A percentile compares a stretch with the other conserved stretches of the same genome.
These are phyloP conservation scores for Taiozyma sp. DNA, from an alignment of 1,139 yeast species.

Conservation along the genomic window DNA sequence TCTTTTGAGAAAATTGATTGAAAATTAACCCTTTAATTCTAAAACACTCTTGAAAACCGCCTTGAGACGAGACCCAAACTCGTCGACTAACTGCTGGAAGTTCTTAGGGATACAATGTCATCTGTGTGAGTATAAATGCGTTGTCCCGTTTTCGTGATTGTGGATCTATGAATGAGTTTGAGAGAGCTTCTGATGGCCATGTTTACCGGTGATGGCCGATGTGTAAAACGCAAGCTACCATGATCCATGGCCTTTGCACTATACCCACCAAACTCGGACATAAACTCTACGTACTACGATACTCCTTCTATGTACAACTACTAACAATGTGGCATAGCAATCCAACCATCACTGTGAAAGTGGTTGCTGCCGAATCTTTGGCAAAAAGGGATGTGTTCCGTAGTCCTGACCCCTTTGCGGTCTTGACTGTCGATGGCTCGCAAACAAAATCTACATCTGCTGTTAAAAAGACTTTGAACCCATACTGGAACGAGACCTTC, in stretches of 20 bases:
- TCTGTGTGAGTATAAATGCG: not conserved
- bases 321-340: slow-evolving; percentile 11
- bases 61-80: not conserved
- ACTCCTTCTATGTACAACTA: not conserved
- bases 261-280: not conserved
- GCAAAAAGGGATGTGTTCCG: slow-evolving; percentile 94
- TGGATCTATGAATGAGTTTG: not conserved
- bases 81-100: not conserved
- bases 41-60: not conserved
- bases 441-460: slow-evolving; percentile 95
- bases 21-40: not conserved
- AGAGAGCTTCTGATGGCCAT: not conserved
- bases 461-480: slow-evolving; percentile 89
- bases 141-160: not conserved
- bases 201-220: not conserved
- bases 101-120: not conserved
- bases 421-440: slow-evolving; percentile 91
- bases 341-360: slow-evolving; percentile 53
- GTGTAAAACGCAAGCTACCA: not conserved
- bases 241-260: not conserved
- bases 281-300: not conserved
- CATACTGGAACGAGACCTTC: slow-evolving; percentile 96
- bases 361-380: slow-evolving; percentile 94
- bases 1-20: not conserved
- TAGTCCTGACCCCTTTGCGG: slow-evolving; percentile 97